Evolutionary conservation across 179 eudicot species (phyloP).

Genomic region (Pouteria campechiana): DNA sequence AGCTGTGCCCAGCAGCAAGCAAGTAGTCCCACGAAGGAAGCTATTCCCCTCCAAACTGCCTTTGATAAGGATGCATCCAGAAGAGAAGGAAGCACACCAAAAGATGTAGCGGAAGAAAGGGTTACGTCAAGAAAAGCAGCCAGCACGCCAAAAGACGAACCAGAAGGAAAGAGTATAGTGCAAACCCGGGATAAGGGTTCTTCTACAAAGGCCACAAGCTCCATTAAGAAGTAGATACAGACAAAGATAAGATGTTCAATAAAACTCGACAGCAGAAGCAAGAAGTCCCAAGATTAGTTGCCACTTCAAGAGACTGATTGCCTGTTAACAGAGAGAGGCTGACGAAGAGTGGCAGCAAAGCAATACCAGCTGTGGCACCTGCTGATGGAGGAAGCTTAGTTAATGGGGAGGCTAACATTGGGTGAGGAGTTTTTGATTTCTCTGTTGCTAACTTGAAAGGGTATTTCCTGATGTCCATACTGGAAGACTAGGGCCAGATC

Average conservation of each 20-base stretch:
- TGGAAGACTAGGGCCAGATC: too few relatives aligned
- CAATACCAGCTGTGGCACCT: conserved; percentile 11
- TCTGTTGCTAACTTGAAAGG: too few relatives aligned
- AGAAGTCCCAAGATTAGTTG: conserved; percentile 22
- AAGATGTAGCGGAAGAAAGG: conserved; percentile 18
- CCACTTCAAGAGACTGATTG: conserved; percentile 16
- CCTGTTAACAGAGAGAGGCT: conserved; percentile 19
- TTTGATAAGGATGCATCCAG: too few relatives aligned
- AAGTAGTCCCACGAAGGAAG: conserved; percentile 30
- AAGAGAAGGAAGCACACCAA: too few relatives aligned
- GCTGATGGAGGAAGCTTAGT: conserved; percentile 34
- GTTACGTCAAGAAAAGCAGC: conserved; percentile 19
- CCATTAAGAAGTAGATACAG: conserved; percentile 20
- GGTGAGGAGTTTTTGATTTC: too few relatives aligned
- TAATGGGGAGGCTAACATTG: conserved; percentile 59
- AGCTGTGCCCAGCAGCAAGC: conserved; percentile 35
- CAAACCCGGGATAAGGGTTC: conserved; percentile 5
- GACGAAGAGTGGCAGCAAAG: conserved; percentile 30
- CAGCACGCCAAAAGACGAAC: conserved; percentile 14
- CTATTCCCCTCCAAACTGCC: conserved; percentile 9
- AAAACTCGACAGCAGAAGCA: conserved; percentile 27
- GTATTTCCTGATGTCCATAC: too few relatives aligned
- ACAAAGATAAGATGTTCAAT: conserved; percentile 12
- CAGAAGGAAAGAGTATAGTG: conserved; percentile 16
- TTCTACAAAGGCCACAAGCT: conserved; percentile 4